Conservation (phyloP, 768 basidiomycete genomes). For the Mycena floridula region DNA sequence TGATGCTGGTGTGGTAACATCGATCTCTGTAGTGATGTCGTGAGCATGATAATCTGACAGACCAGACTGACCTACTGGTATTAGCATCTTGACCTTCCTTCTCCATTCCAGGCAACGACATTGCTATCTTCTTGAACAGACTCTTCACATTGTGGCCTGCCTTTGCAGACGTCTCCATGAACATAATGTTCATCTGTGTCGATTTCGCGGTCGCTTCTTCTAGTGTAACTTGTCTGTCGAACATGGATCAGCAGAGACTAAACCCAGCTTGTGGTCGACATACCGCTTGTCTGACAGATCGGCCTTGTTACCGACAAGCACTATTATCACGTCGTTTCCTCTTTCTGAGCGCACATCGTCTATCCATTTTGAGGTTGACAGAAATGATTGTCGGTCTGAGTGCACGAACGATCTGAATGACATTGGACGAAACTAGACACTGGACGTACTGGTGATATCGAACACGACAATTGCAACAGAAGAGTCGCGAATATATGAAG, state of each 20-base stretch:
- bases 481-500: conserved; percentile 97
- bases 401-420: conserved; percentile 4
- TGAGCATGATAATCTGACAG: conserved; percentile 1
- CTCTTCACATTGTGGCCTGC: conserved; percentile 99
- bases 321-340: conserved; percentile 97
- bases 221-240: conserved; percentile 88
- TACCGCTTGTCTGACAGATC: conserved; percentile 98
- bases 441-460: conserved; percentile 88
- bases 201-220: conserved; percentile 94
- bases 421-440: neutral
- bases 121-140: conserved; percentile 98
- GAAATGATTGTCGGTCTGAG: conserved; percentile 94
- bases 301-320: conserved; percentile 97
- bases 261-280: conserved; percentile 18
- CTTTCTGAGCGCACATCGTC: conserved; percentile 97
- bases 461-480: conserved; percentile 98
- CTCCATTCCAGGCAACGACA: conserved; percentile 96
- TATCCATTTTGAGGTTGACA: conserved; percentile 98
- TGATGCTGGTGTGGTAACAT: conserved; percentile 70
- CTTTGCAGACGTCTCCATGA: conserved; percentile 99
- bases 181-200: conserved; percentile 90
- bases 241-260: conserved; percentile 6
- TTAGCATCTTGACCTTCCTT: conserved; percentile 66
- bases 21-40: conserved; percentile 60
- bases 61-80: conserved; percentile 34